Evolutionary conservation across 192 early-diverging fungal genomes (phyloP).

Genomic region (Entophlyctis helioformis): DNA sequence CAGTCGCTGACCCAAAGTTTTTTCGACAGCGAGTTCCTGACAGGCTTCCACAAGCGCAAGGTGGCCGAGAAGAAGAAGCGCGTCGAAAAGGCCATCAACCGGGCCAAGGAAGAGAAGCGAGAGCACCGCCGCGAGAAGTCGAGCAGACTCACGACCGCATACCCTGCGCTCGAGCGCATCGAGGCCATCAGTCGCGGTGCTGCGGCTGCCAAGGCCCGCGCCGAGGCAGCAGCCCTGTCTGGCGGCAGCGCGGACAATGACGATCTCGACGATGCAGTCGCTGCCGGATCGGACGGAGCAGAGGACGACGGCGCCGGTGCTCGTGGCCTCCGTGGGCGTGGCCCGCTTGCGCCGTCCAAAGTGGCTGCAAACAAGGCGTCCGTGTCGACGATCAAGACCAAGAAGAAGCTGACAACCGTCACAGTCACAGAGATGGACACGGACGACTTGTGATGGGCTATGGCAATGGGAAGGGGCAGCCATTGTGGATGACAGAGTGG

Average conservation of each 20-base stretch:
- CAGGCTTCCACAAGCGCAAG: constrained; percentile 38
- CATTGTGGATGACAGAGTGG: too few species aligned
- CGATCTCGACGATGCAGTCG: neutral
- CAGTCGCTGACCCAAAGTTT: too few species aligned
- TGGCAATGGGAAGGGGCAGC: too few species aligned
- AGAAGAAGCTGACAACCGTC: constrained; percentile 15
- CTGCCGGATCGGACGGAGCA: constrained; percentile 3
- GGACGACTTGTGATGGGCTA: neutral
- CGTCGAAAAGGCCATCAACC: constrained; percentile 8
- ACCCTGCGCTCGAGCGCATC: neutral
- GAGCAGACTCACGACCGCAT: too few species aligned
- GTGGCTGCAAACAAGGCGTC: constrained; percentile 1
- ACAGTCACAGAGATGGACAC: constrained; percentile 15
- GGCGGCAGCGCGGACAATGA: too few species aligned
- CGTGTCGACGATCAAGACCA: constrained; percentile 1
- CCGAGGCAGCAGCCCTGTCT: neutral
- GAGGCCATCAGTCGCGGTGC: neutral
- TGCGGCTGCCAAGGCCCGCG: neutral
- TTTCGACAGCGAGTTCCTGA: constrained; percentile 27
- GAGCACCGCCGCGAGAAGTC: constrained; percentile 25
- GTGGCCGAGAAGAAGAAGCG: constrained; percentile 21
- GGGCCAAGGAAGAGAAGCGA: constrained; percentile 12
- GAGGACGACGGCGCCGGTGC: constrained; percentile 9
- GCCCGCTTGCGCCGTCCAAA: neutral
- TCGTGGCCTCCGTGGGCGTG: neutral